Evolutionary conservation across 2,329 filamentous ascomycete genomes (phyloP), one percentile per base, ranked within the genome.

Genomic region (Allantophomopsis lycopodina): DNA sequence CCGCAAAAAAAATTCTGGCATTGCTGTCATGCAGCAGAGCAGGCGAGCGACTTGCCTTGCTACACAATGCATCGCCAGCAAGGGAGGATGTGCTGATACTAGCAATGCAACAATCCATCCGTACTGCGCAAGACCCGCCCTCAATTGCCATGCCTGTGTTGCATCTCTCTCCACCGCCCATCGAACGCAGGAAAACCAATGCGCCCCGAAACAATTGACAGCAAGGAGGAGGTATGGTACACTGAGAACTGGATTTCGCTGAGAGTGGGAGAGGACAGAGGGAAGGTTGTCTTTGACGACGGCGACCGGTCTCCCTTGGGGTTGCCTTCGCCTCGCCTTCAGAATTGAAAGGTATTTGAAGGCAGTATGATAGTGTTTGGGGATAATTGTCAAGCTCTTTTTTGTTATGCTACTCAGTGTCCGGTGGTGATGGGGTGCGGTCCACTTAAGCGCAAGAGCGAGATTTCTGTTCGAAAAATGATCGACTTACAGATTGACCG

Each of bases 401-500:
- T 36, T 34, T 34, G 32, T 14, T 15, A 34, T 15, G n/a, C 14
- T 14, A 12, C 32, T 20, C 36, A 36, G 23, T 28, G 23, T 28
- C 23, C 23, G 23, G 23, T 28, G 23, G 8, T 17, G 20, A 38
- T 48, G 45, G 51, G 46, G 40, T 49, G 43, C 40, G 44, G 46
- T 43, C 51, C 47, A 52, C 45, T 52, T 44, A 49, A 46, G 50
- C 49, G 48, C 47, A 50, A 47, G 49, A 46, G 42, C 42, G 41
- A 35, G 41, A 36, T 20, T 36, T 17, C 16, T n/a, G 23, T 28
- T 28, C 23, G 20, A 23, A 35, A 43, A 47, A 44, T 40, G 46
- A 51, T 49, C 48, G 46, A 50, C 51, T 54, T 48, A 53, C 51
- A 45, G 43, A 42, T 48, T 46, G 47, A 52, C 49, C 46, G 47